Evolutionary conservation across 1,284 basidiomycete species (phyloP), one percentile per base, ranked within the genome.

Genomic region (Trametes hirsuta): DNA sequence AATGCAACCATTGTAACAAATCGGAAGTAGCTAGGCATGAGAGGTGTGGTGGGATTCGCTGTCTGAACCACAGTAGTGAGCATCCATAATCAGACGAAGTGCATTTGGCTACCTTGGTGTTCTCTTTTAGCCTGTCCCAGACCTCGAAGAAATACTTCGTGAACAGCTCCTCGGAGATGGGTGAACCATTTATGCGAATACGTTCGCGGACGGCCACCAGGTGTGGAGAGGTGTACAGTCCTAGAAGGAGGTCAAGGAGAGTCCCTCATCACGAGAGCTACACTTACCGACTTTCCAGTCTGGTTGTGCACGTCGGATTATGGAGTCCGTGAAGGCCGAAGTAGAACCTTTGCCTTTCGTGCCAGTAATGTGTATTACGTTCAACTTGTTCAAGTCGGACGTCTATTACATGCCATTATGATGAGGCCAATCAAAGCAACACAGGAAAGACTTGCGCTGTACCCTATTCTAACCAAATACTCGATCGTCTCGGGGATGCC

Each of bases 321-420:
- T 85, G 6, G 88, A 91, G 72, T 94, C 88, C 3, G 85, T 84
- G 69, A 99, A 99, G 2, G 97, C 97, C 59, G 93, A 94, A 0
- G 97, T 97, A 3, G 95, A 98, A 3, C 97, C 97, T 74, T 99
- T 99, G 47, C 97, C 97, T 77, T 99, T 99, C 4, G 97, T 99
- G 2, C 97, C 97, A 12, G 97, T 97, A 70, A 99, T 90, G 78
- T 99, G 97, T 36, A 99, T 85, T 56, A 96, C 94, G 74, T 98
- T 97, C 63, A 99, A 81, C 48, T 78, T 77, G 74, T 99, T 96
- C 53, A 99, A 81, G 67, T 96, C 90, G 54, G 84, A 77, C 25
- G 92, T 85, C 94, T 94, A 71, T 53, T 55, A 66, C 49, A 44
- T 45, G 46, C 49, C 36, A 52, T 58, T 44, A 62, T 51, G 50